Base-by-base conservation (phyloP, 1,284 basidiomycete species). In the Ustilago trichophora region DNA sequence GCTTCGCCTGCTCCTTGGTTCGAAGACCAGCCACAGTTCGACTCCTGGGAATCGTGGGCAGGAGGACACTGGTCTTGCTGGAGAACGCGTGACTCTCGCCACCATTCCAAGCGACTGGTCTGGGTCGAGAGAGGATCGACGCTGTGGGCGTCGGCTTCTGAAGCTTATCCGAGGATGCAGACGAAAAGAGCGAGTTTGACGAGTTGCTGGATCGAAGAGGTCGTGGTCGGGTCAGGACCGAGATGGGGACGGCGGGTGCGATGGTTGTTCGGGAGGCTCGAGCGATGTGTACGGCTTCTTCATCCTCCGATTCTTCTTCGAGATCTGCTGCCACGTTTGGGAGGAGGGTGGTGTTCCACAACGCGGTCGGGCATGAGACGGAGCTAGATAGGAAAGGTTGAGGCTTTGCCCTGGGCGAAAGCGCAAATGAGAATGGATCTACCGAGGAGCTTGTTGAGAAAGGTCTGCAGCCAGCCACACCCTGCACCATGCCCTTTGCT, bases 171-270 rank as follows among this genome's bases (percentile, higher is more conserved):
- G 57, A 45, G 9, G 49, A 48, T 4, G 50, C 34, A 0, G 49
- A 37, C 7, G 45, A 44, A 22, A 49, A 48, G 18, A 60, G 57
- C 7, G 50, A 53, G 21, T 19, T 53, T 34, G 22, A 40, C 1
- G 50, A 53, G 13, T 25, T 18, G 15, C 21, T 27, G 26, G 31
- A 32, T 4, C 40, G 46, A 6, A 60, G 22, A 2, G 57, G 57
- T 16, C 57, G 50, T 3, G 57, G 57, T 11, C 58, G 50, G 6
- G 51, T 36, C 12, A 62, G 47, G 11, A 62, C 46, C 1, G 51
- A 54, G 21, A 35, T 29, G 8, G 27, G n/a, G n/a, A n/a, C 13
- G 27, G 27, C 7, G 6, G 46, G n/a, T 0, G 36, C 15, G 10
- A 54, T 24, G 16, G 37, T 53, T 2, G 34, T 53, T 21, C 50